phyloP scores from a whole-genome alignment of 805 yeast species.

The Schizosaccharomyces lindneri region DNA sequence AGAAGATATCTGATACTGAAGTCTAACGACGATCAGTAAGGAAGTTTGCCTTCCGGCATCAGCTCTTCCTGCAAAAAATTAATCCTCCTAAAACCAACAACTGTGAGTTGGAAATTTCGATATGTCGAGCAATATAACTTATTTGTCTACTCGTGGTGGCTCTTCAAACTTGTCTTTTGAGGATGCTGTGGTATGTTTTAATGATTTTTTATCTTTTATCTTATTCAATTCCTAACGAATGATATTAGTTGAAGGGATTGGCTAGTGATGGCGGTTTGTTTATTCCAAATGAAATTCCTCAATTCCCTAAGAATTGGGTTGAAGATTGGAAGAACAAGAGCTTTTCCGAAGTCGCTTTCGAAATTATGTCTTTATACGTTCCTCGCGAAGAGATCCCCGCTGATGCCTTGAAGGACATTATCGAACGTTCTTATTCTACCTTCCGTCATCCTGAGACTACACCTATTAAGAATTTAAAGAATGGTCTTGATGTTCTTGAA shows the following conservation, averaged over 20 bases:
- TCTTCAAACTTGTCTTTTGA: slow-evolving; percentile 39
- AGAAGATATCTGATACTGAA: no score
- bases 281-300: slow-evolving; percentile 63
- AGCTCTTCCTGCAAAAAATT: not conserved
- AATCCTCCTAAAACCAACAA: not conserved
- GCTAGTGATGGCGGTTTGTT: slow-evolving; percentile 94
- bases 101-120: not conserved
- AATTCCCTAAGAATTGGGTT: slow-evolving; percentile 30
- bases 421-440: slow-evolving; percentile 59
- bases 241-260: slow-evolving; percentile 26
- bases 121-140: slow-evolving; percentile 11
- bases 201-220: not conserved
- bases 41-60: no score
- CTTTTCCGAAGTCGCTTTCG: slow-evolving; percentile 69
- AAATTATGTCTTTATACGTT: slow-evolving; percentile 62
- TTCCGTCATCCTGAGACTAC: slow-evolving; percentile 77
- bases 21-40: no score
- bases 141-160: slow-evolving; percentile 51
- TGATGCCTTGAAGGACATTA: slow-evolving; percentile 36
- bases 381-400: slow-evolving; percentile 46
- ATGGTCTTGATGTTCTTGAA: slow-evolving; percentile 52
- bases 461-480: slow-evolving; percentile 35
- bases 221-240: not conserved
- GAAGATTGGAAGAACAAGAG: slow-evolving; percentile 45
- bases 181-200: slow-evolving; percentile 28